Evolutionary conservation across 2,329 filamentous ascomycete species (phyloP).

Genomic region (Mycosphaerella sp.): DNA sequence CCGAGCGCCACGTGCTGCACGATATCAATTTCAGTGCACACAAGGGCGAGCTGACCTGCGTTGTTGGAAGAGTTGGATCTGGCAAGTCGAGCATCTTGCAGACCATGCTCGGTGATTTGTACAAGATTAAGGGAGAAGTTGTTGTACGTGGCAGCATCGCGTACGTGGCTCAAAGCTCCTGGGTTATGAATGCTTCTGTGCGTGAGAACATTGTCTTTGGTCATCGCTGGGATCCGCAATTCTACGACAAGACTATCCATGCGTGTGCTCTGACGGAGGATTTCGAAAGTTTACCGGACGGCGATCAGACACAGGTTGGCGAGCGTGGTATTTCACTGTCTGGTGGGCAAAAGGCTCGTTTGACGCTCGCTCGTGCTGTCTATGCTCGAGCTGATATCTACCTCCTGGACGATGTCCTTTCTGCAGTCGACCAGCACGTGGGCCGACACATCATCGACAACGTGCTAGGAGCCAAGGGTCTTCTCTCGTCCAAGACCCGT

Average conservation of each 20-base stretch:
- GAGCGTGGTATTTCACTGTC: slow-evolving; percentile 95
- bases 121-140: slow-evolving; percentile 80
- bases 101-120: slow-evolving; percentile 82
- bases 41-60: slow-evolving; percentile 87
- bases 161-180: slow-evolving; percentile 87
- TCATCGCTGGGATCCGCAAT: slow-evolving; percentile 84
- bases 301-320: slow-evolving; percentile 92
- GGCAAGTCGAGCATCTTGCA: slow-evolving; percentile 93
- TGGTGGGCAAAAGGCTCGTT: slow-evolving; percentile 89
- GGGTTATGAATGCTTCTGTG: slow-evolving; percentile 97
- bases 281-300: slow-evolving; percentile 86
- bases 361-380: slow-evolving; percentile 86
- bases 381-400: slow-evolving; percentile 97
- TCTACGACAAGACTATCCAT: slow-evolving; percentile 88
- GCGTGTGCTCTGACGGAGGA: slow-evolving; percentile 89
- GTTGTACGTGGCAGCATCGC: slow-evolving; percentile 75
- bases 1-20: slow-evolving; percentile 60
- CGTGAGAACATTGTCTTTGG: slow-evolving; percentile 97
- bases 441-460: slow-evolving; percentile 92
- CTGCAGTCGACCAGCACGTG: slow-evolving; percentile 97
- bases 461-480: slow-evolving; percentile 77
- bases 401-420: slow-evolving; percentile 86
- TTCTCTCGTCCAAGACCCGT: slow-evolving; percentile 79
- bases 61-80: slow-evolving; percentile 88
- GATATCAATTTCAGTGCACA: slow-evolving; percentile 83